Evolutionary conservation across 345 rosid genomes (phyloP).

Genomic region (Gossypium longicalyx): DNA sequence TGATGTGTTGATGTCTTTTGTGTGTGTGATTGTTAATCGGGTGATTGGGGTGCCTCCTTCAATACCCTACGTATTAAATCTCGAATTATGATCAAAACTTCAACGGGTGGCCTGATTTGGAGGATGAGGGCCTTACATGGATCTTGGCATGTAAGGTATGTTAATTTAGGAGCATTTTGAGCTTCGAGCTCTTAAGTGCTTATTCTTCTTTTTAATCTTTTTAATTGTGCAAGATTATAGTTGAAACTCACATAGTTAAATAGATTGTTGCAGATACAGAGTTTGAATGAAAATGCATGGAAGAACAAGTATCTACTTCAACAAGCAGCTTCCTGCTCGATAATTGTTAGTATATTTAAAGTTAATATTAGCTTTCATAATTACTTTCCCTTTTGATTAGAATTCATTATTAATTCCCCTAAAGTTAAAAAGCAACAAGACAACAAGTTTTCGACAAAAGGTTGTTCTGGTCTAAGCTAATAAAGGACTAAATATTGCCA

Average conservation of each 20-base stretch:
- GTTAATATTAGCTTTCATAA: not conserved
- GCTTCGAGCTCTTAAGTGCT: too few relatives aligned
- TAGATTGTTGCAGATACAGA: constrained; percentile 32
- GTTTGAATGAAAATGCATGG: constrained; percentile 11
- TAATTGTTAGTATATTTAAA: constrained; percentile 10
- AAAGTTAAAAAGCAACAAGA: constrained; percentile 7
- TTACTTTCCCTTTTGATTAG: not conserved
- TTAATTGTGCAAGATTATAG: not conserved
- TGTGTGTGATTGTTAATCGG: too few relatives aligned
- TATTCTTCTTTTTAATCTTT: not conserved
- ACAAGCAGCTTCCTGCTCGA: constrained; percentile 14
- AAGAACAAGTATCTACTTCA: constrained; percentile 15
- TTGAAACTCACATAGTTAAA: constrained; percentile 23
- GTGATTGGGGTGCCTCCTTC: too few relatives aligned
- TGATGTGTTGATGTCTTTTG: too few relatives aligned
- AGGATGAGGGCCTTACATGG: too few relatives aligned
- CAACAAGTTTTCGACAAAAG: not conserved
- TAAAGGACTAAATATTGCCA: constrained; percentile 28
- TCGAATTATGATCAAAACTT: too few relatives aligned
- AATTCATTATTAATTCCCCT: not conserved
- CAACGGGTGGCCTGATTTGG: too few relatives aligned
- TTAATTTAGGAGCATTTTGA: too few relatives aligned
- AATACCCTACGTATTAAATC: too few relatives aligned
- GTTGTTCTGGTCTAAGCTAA: constrained; percentile 15
- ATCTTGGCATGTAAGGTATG: too few relatives aligned